Conservation (phyloP, 2,329 filamentous ascomycete genomes). For the Coleophoma eucalyptorum region DNA sequence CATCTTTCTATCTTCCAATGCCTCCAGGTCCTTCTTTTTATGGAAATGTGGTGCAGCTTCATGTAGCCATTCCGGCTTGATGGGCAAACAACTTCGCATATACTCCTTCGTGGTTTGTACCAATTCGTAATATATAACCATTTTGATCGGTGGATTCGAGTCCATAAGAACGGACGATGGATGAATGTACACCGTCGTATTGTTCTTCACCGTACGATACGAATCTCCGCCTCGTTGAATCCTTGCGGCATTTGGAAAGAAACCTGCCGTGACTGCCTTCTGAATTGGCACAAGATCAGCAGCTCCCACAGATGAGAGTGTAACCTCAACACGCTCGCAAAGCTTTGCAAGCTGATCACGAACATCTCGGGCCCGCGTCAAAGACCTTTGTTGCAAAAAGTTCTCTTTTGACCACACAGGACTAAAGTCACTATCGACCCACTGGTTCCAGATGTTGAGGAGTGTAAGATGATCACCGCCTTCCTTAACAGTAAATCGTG, state of each 20-base stretch:
- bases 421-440: conserved; percentile 87
- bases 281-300: conserved; percentile 75
- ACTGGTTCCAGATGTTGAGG: conserved; percentile 93
- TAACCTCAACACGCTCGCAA: conserved; percentile 89
- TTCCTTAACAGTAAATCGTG: conserved; percentile 84
- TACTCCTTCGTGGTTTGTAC: conserved; percentile 87
- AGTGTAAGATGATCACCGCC: conserved; percentile 87
- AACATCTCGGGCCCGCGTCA: conserved; percentile 85
- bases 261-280: conserved; percentile 84
- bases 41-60: conserved; percentile 95
- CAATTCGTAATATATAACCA: conserved; percentile 83
- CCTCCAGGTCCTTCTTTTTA: conserved; percentile 86
- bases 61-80: conserved; percentile 79
- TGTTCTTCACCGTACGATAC: conserved; percentile 90
- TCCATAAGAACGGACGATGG: conserved; percentile 80
- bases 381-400: conserved; percentile 85
- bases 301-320: conserved; percentile 63
- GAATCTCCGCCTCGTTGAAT: conserved; percentile 79
- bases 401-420: conserved; percentile 89
- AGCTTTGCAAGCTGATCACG: conserved; percentile 88
- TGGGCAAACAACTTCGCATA: conserved; percentile 82
- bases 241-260: conserved; percentile 89
- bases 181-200: conserved; percentile 86
- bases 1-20: conserved; percentile 74
- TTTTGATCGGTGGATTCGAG: conserved; percentile 70